phyloP scores from a whole-genome alignment of 768 basidiomycete species.

The Amyloporia xantha region DNA sequence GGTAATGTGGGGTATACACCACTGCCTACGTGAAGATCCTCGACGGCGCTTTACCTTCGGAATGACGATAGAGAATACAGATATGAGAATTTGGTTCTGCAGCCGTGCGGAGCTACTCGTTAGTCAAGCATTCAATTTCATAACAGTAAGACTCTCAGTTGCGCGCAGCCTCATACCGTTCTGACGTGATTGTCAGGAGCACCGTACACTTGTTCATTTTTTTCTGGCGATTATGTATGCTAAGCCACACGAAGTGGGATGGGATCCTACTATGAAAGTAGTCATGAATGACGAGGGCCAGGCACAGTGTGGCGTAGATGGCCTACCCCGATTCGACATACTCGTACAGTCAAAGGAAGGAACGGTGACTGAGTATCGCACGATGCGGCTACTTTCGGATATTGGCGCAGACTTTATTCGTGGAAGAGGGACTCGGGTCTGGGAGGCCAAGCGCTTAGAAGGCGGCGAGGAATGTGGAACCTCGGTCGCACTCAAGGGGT shows the following conservation, averaged over 20 bases:
- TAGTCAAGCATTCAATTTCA: not conserved
- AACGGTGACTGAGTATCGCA: not conserved
- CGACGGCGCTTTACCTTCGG: not conserved
- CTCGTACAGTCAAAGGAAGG: not conserved
- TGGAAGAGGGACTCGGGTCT: constrained; percentile 6
- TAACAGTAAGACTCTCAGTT: not conserved
- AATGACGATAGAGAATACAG: not conserved
- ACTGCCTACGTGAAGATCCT: not conserved
- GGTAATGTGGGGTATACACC: not conserved
- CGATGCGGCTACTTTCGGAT: not conserved
- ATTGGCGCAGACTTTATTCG: not conserved
- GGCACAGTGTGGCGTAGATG: not conserved
- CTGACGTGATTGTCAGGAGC: constrained; percentile 2
- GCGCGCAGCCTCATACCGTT: not conserved
- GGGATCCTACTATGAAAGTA: constrained; percentile 4
- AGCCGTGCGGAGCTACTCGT: not conserved
- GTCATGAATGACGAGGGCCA: not conserved
- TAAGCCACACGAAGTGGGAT: not conserved
- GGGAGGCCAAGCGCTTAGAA: not conserved
- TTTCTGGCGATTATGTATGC: constrained; percentile 5
- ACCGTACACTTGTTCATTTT: constrained; percentile 3
- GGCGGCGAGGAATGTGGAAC: not conserved
- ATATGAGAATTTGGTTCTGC: not conserved
- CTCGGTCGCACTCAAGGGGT: not conserved
- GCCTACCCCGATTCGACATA: not conserved